These are phyloP conservation scores for Nicotiana undulata DNA, from an alignment of 257 asterid species.

Conservation along the genomic window DNA sequence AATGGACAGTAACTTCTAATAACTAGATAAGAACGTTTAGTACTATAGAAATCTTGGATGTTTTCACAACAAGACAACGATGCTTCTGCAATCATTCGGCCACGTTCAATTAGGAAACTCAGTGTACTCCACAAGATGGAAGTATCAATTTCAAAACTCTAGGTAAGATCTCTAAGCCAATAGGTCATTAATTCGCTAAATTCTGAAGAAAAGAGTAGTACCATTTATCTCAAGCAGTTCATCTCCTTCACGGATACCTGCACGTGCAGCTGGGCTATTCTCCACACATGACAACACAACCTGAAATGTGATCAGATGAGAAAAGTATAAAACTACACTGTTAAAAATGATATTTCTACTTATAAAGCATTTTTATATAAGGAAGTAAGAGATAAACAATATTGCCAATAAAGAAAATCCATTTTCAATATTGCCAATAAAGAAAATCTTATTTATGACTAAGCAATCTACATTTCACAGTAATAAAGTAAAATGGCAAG, in stretches of 20 bases:
- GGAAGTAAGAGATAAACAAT: background rate
- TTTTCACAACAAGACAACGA: background rate
- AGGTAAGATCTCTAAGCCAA: background rate
- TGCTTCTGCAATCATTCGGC: background rate
- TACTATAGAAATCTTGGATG: background rate
- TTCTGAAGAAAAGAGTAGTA: constrained; percentile 14
- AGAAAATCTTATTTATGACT: background rate
- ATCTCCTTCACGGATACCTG: constrained; percentile 93
- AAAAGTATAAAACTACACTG: background rate
- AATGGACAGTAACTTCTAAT: no score
- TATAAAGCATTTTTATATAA: background rate
- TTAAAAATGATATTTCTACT: background rate
- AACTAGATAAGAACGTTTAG: no score
- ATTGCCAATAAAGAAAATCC: background rate
- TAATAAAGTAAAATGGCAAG: background rate
- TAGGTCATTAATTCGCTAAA: background rate
- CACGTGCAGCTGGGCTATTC: constrained; percentile 93
- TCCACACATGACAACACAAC: constrained; percentile 87
- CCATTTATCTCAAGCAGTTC: constrained; percentile 85
- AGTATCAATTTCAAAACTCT: background rate
- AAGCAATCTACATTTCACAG: background rate
- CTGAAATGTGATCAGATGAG: constrained; percentile 22
- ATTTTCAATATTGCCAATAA: background rate
- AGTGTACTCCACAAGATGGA: background rate
- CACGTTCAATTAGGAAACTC: background rate